Evolutionary conservation across 2,329 filamentous ascomycete genomes (phyloP).

Genomic region (Penicillium digitatum): DNA sequence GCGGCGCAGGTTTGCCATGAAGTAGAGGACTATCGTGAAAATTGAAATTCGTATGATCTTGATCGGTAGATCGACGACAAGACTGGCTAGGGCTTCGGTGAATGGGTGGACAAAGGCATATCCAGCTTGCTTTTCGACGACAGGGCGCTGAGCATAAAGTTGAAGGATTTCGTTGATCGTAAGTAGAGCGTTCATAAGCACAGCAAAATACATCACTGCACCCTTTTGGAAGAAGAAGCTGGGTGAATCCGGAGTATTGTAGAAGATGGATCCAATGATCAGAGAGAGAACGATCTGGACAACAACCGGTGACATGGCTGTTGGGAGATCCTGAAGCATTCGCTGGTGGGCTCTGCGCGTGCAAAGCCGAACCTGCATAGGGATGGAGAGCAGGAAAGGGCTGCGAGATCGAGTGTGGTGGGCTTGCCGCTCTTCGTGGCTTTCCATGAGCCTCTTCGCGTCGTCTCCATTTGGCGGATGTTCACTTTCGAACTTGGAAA

Average conservation of each 20-base stretch:
- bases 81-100: slow-evolving; percentile 14
- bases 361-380: slow-evolving; percentile 71
- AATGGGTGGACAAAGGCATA: slow-evolving; percentile 32
- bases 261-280: slow-evolving; percentile 76
- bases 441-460: slow-evolving; percentile 30
- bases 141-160: slow-evolving; percentile 24
- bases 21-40: slow-evolving; percentile 79
- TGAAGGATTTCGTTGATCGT: slow-evolving; percentile 43
- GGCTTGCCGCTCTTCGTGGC: slow-evolving; percentile 36
- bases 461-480: slow-evolving; percentile 34
- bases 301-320: slow-evolving; percentile 60
- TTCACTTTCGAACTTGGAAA: slow-evolving; percentile 36
- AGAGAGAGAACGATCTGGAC: slow-evolving; percentile 70
- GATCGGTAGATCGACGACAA: slow-evolving; percentile 56
- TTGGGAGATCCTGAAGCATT: slow-evolving; percentile 67
- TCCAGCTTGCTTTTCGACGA: slow-evolving; percentile 30
- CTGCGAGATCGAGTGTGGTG: slow-evolving; percentile 44
- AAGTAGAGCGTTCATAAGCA: slow-evolving; percentile 77
- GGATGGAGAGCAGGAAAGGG: slow-evolving; percentile 72
- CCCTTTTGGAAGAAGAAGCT: slow-evolving; percentile 71
- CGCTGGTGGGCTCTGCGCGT: slow-evolving; percentile 74
- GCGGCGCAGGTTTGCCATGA: slow-evolving; percentile 74
- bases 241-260: slow-evolving; percentile 62
- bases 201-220: slow-evolving; percentile 77
- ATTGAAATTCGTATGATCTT: slow-evolving; percentile 68